Base-by-base conservation (phyloP, 2,329 filamentous ascomycete species). In the Pyricularia sp. region DNA sequence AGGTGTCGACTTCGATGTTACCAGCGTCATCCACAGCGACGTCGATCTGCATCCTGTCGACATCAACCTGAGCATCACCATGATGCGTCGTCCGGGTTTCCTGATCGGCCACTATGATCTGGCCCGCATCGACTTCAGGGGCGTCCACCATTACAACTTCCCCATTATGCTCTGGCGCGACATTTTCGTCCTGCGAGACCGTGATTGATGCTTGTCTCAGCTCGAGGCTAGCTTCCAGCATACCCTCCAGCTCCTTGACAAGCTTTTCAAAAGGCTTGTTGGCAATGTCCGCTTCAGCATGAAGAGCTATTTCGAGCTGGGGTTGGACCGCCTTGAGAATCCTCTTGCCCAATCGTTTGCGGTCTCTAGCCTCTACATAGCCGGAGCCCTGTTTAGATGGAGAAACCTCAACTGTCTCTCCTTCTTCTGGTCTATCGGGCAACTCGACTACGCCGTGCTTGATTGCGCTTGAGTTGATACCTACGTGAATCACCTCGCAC, bases 241-340 rank as follows among this genome's bases (percentile, higher is more conserved):
- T 83, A 62, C 79, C 79, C 70, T 94, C 90, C 8, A 97, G 78
- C 70, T 94, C 88, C 68, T 85, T 85, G 53, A 90, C 78, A 65
- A 93, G 82, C 62, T 82, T 82, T 64, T 92, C 88, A 60, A 86
- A 84, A 0, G 89, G 81, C 70, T 87, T 88, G 64, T 87, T 83
- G 63, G 83, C 87, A 57, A 96, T 81, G 66, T 94, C 90, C n/a
- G 90, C 87, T 74, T 97, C 93, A 65, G 90, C 90, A 64, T 83
- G 84, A 61, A 92, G 77, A 0, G 91, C 91, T 65, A 84, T 82
- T 73, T 96, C 89, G 3, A 96, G 79, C 60, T 86, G 82, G 16
- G 89, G 86, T 73, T 96, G 90, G 35, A 96, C 83, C 0, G 87
- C 85, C 73, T 91, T 96, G 69, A 96, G 83, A 67, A 97, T 96